Conservation (phyloP, 208 protist species). For the Trichomonas vaginalis region DNA sequence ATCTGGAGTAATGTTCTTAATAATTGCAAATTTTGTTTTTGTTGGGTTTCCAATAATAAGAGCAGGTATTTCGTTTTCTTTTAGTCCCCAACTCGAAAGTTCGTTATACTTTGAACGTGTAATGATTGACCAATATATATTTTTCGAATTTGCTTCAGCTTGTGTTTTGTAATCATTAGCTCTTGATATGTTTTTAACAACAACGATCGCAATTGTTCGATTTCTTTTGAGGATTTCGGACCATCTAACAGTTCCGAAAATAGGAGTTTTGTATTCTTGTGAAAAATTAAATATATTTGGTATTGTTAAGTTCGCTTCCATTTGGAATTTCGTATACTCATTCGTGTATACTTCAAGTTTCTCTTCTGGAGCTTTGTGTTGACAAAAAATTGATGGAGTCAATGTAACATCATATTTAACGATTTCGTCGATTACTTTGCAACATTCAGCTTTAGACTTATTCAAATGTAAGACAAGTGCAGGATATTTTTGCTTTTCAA, state of each 20-base stretch:
- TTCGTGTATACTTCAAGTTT: background rate
- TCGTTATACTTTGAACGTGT: background rate
- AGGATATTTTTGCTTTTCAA: background rate
- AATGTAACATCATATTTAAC: background rate
- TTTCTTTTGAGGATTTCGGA: background rate
- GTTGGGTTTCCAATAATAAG: background rate
- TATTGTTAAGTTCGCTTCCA: background rate
- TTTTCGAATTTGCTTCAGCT: background rate
- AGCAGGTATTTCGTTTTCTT: background rate
- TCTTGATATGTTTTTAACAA: background rate
- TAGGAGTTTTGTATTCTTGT: background rate
- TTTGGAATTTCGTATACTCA: background rate
- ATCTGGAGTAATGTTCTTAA: background rate
- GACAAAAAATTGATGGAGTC: background rate
- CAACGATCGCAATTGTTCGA: background rate
- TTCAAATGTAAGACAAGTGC: background rate
- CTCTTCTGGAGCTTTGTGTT: background rate
- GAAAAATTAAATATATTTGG: background rate
- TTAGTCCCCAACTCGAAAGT: background rate
- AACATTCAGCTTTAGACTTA: background rate
- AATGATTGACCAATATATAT: background rate
- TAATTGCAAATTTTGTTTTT: background rate
- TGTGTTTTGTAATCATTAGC: background rate
- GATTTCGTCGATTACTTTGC: background rate
- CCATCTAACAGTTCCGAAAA: background rate